Conservation (phyloP, 2,329 filamentous ascomycete genomes). For the Botrytis medusae region DNA sequence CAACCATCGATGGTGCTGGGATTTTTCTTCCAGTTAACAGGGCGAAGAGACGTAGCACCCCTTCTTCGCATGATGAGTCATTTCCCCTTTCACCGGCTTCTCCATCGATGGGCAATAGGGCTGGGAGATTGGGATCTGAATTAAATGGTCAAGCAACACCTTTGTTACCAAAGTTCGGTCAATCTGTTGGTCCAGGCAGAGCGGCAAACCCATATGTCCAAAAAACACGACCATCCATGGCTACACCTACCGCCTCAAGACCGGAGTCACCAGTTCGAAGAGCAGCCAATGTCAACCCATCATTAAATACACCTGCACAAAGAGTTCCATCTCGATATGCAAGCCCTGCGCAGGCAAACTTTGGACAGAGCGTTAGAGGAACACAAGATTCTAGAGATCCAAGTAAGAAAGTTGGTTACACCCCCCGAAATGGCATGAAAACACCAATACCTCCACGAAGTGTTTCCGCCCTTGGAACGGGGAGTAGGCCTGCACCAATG, state of each 20-base stretch:
- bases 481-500: conserved; percentile 36
- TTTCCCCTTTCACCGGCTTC: conserved; percentile 69
- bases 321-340: conserved; percentile 58
- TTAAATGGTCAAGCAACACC: conserved; percentile 65
- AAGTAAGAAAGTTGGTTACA: conserved; percentile 50
- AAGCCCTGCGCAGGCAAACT: conserved; percentile 61
- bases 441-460: conserved; percentile 57
- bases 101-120: conserved; percentile 54
- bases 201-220: conserved; percentile 72
- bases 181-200: conserved; percentile 73
- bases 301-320: conserved; percentile 54
- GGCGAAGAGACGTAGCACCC: conserved; percentile 66
- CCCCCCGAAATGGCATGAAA: conserved; percentile 49
- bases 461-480: conserved; percentile 56
- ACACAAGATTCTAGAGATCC: conserved; percentile 56
- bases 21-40: conserved; percentile 91
- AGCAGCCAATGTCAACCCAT: conserved; percentile 58
- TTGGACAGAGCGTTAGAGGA: conserved; percentile 63
- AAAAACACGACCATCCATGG: conserved; percentile 72
- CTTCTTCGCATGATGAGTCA: conserved; percentile 51
- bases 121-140: conserved; percentile 48
- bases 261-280: conserved; percentile 83
- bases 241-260: conserved; percentile 53
- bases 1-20: conserved; percentile 74
- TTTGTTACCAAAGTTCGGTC: conserved; percentile 76